Evolutionary conservation across 208 protist species (phyloP), one percentile per base, ranked within the genome.

Genomic region (Trypanosoma vivax): DNA sequence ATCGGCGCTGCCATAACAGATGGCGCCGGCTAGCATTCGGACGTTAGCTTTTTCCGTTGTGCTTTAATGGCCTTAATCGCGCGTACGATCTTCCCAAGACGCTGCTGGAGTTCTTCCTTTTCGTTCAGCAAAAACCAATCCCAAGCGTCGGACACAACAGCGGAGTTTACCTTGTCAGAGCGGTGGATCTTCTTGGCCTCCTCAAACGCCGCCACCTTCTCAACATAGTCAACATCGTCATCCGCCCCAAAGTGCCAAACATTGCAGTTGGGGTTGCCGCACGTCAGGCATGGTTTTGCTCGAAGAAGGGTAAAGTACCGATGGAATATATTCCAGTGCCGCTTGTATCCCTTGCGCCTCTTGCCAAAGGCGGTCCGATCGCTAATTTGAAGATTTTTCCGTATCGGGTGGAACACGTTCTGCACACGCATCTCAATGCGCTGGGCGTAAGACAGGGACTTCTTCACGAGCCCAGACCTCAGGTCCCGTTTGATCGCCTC

Each of bases 81-180:
- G 0, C 23, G 7, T 19, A 74, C 43, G 0, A 84, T 34, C 21
- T 33, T 45, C 11, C 23, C n/a, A 38, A 84, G 42, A 18, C 77
- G 72, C 18, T 34, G 25, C 42, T 73, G 14, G 13, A 84, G 25
- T 0, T 27, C 47, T 3, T 50, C 47, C 19, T 60, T 43, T 11
- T 67, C 28, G 5, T 68, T 29, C 14, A 19, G 18, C 25, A 76
- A 29, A 23, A 83, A 50, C 24, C 49, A 69, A n/a, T 73, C 61
- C 48, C 62, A 83, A 1, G 71, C 70, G 34, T 66, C 60, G 3
- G 47, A 18, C 7, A 31, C 6, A 25, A 35, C 14, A 18, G 18
- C 24, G 0, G 27, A 21, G 0, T 10, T 1, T 24, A 38, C 23
- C 14, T 53, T 39, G 3, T 11, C 23, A 6, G 39, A 24, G n/a